Evolutionary conservation across 78 protist species (phyloP).

Genomic region (Diacronema lutheri): DNA sequence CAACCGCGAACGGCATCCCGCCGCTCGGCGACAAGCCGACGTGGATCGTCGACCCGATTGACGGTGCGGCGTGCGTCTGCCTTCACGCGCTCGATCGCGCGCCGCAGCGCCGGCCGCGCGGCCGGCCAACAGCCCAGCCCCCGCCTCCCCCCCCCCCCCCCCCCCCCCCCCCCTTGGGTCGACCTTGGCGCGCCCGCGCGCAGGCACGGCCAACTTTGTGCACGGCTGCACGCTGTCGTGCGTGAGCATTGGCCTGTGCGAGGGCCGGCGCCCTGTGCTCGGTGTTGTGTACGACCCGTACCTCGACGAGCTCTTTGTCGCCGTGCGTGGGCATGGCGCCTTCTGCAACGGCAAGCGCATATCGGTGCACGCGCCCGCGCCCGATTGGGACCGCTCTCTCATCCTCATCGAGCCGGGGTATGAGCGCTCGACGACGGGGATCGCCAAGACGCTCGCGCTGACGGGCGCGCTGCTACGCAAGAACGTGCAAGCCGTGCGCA

Average conservation of each 20-base stretch:
- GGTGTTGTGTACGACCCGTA: background rate
- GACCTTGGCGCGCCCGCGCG: too few relatives aligned
- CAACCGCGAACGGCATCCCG: background rate
- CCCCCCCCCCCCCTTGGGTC: too few relatives aligned
- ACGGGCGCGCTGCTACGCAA: background rate
- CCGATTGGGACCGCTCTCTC: background rate
- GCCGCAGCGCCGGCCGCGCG: too few relatives aligned
- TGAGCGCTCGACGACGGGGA: background rate
- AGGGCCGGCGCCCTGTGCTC: background rate
- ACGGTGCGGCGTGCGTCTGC: too few relatives aligned
- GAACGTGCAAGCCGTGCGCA: background rate
- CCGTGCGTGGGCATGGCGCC: background rate
- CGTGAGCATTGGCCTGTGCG: background rate
- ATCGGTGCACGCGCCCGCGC: background rate
- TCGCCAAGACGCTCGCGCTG: background rate
- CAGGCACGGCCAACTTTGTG: background rate
- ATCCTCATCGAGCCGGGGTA: background rate
- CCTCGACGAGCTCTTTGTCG: background rate
- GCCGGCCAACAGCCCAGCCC: too few relatives aligned
- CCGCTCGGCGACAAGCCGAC: background rate
- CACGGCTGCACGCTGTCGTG: background rate
- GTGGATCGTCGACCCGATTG: constrained; percentile 20
- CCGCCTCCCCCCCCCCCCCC: too few relatives aligned
- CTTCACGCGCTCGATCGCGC: too few relatives aligned
- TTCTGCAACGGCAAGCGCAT: background rate